A percentile compares a stretch with the other conserved stretches of the same genome.
Conservation (phyloP, 2,329 filamentous ascomycete genomes). For the Apiospora saccharicola region DNA sequence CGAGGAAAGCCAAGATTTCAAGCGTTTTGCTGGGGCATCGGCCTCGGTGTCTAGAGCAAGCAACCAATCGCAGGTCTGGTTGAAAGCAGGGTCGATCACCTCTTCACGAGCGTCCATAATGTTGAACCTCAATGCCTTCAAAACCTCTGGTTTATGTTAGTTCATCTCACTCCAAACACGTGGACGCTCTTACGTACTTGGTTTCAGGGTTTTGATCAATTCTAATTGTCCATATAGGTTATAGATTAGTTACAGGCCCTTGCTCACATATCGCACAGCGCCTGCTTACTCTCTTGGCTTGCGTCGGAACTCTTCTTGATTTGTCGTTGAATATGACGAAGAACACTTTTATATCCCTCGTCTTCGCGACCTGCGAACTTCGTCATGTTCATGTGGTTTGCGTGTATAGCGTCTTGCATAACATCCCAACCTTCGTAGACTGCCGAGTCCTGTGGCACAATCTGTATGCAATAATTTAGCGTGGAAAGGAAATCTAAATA, state of each 20-base stretch:
- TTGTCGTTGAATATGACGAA: background rate
- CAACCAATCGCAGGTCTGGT: background rate
- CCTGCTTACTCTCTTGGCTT: background rate
- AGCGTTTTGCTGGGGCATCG: background rate
- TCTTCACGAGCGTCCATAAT: background rate
- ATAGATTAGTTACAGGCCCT: too few relatives aligned
- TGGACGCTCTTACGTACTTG: too few relatives aligned
- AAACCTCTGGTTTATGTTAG: slow-evolving; percentile 23
- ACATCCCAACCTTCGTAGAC: slow-evolving; percentile 23
- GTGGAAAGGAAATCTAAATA: too few relatives aligned
- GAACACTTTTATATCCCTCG: slow-evolving; percentile 11
- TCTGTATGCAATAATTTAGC: slow-evolving; percentile 8
- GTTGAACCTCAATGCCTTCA: slow-evolving; percentile 24
- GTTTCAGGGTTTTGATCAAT: too few relatives aligned
- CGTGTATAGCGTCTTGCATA: slow-evolving; percentile 11
- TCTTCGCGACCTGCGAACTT: slow-evolving; percentile 20
- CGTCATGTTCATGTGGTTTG: slow-evolving; percentile 25
- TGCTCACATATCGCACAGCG: too few relatives aligned
- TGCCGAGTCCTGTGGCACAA: slow-evolving; percentile 8
- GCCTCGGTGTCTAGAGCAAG: background rate
- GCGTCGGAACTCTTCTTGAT: background rate
- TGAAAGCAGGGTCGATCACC: background rate
- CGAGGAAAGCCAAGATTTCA: slow-evolving; percentile 2
- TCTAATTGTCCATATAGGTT: too few relatives aligned
- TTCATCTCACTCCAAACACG: background rate